Base-by-base conservation (phyloP, 306 rosid species). In the Cucumis hystrix region DNA sequence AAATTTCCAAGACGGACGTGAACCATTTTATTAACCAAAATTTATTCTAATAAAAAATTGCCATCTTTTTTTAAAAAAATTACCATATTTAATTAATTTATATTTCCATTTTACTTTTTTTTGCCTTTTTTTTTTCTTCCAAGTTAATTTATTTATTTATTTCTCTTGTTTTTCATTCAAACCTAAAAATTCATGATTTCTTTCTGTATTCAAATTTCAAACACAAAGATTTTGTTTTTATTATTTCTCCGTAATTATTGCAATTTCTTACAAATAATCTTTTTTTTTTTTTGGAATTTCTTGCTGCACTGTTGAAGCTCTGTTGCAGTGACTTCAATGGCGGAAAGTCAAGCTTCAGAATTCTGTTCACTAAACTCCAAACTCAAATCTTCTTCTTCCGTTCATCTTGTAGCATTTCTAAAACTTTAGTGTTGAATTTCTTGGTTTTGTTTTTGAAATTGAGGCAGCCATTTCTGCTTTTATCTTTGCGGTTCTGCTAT, bases 1-100 rank as follows among this genome's bases (percentile, higher is more conserved):
- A 82, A 94, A 90, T 90, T 92, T 89, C 93, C 96, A 88, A 92
- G 93, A 89, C 93, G 97, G 98, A 95, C 97, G 90, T 87, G 97
- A 95, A 89, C 86, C 97, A 74, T 84, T 90, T 90, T 88, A 90
- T 89, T 86, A 95, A 95, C 97, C 94, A 83, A 90, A 95, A 73
- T 92, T 83, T 78, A 95, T 95, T 88, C 87, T 87, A 88, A 89
- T 83, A 88, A 88, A 83, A 88, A 84, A 87, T 87, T 82, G 80
- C 66, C 62, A 83, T 87, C 83, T 70, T 80, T 87, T 23, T 87
- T 84, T 81, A 7, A 66, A 85, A 84, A 68, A 83, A 83, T 52
- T 23, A n/a, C 76, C 87, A 82, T 86, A 84, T 86, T 89, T 82
- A 93, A 88, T 83, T 76, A 23, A 70, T 84, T 82, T 79, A 84